A percentile compares a stretch with the other conserved stretches of the same genome.
phyloP scores from a whole-genome alignment of 1,139 yeast genomes.

The Dujonia santamariae region DNA sequence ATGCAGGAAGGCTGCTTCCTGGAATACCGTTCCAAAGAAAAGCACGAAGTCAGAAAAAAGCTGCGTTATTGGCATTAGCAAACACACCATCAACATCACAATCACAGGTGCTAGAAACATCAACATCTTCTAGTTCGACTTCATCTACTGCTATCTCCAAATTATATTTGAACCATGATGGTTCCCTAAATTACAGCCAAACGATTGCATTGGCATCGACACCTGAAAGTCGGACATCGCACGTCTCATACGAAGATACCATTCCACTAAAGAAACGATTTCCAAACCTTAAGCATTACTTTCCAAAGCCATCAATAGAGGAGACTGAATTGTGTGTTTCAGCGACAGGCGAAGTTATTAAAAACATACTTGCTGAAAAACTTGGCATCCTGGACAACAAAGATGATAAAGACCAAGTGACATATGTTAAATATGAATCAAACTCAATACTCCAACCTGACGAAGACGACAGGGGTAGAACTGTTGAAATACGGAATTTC shows the following conservation, averaged over 20 bases:
- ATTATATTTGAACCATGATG: constrained; percentile 25
- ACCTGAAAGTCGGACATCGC: constrained; percentile 7
- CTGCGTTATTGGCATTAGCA: too few species aligned
- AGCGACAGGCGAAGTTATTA: constrained; percentile 28
- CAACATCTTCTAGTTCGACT: neutral
- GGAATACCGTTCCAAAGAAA: neutral
- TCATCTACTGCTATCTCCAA: constrained; percentile 12
- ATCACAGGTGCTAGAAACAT: too few species aligned
- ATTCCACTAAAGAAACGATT: constrained; percentile 38
- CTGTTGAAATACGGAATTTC: constrained; percentile 29
- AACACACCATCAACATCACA: too few species aligned
- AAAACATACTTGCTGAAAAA: constrained; percentile 19
- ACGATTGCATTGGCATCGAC: constrained; percentile 21
- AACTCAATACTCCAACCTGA: constrained; percentile 11
- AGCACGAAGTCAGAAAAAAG: too few species aligned
- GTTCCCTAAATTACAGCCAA: constrained; percentile 24
- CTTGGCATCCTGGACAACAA: constrained; percentile 14
- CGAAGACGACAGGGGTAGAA: constrained; percentile 17
- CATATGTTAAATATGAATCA: constrained; percentile 21
- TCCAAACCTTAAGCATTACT: constrained; percentile 40
- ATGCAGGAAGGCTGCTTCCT: constrained; percentile 2
- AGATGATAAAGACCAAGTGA: constrained; percentile 12
- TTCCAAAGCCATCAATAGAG: constrained; percentile 31
- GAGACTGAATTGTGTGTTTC: constrained; percentile 22
- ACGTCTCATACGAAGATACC: constrained; percentile 34